Evolutionary conservation across 116 monocot species (phyloP).

Genomic region (Iris pallida): DNA sequence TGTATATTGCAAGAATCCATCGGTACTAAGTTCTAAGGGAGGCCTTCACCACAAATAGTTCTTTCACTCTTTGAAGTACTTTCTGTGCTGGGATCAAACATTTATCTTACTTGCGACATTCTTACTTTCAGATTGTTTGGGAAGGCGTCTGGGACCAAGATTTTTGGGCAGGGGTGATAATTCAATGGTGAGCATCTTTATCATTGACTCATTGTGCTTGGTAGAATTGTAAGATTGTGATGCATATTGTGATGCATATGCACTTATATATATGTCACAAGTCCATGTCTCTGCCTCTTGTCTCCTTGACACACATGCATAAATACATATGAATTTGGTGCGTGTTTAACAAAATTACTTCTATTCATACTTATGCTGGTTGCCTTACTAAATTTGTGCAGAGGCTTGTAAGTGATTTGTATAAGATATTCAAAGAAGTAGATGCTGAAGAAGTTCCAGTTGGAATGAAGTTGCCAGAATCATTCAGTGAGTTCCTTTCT

Average conservation of each 20-base stretch:
- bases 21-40: too few species aligned
- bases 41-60: too few species aligned
- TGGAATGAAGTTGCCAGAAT: slow-evolving; percentile 48
- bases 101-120: slow-evolving; percentile 4
- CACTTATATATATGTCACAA: too few species aligned
- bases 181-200: slow-evolving; percentile 27
- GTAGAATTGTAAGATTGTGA: background rate
- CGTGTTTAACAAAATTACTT: background rate
- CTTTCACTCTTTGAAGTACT: too few species aligned
- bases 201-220: background rate
- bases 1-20: too few species aligned
- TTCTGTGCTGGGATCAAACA: background rate
- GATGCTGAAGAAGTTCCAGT: slow-evolving; percentile 48
- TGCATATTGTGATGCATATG: background rate
- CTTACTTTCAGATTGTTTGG: slow-evolving; percentile 43
- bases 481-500: slow-evolving; percentile 67
- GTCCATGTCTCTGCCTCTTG: too few species aligned
- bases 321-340: background rate
- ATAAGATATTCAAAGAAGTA: slow-evolving; percentile 61
- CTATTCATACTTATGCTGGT: background rate
- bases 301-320: background rate
- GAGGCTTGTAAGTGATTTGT: slow-evolving; percentile 75
- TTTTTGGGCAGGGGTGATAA: slow-evolving; percentile 35
- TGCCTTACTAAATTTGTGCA: slow-evolving; percentile 25
- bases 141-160: slow-evolving; percentile 43